phyloP scores from a whole-genome alignment of 108 stramenopile genomes.

The Fragilaria crotonensis region DNA sequence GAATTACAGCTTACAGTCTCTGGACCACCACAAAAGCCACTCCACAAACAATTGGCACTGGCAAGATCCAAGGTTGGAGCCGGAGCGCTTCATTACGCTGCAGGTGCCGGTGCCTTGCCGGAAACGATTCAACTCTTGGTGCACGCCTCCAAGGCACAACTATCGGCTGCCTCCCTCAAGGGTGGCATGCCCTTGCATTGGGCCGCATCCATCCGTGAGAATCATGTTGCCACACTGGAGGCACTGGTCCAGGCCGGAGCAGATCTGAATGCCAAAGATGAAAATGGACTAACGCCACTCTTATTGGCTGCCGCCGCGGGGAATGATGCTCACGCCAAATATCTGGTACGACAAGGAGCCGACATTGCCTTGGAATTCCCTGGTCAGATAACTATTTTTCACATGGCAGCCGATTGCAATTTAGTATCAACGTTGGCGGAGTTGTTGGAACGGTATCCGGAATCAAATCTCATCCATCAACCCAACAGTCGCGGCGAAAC shows the following conservation, averaged over 20 bases:
- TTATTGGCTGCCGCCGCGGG: conserved; percentile 16
- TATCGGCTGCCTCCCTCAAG: conserved; percentile 10
- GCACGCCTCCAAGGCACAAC: conserved; percentile 9
- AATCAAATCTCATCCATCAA: no score
- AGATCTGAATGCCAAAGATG: conserved; percentile 11
- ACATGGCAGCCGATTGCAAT: conserved; percentile 28
- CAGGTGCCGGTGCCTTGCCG: conserved; percentile 19
- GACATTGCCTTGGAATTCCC: conserved; percentile 2
- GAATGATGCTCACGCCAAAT: conserved; percentile 11
- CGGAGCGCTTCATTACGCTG: conserved; percentile 33
- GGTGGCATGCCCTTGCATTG: conserved; percentile 35
- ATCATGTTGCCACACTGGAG: conserved; percentile 15
- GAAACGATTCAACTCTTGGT: conserved; percentile 8
- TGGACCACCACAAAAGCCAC: not conserved
- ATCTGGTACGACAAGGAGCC: conserved; percentile 1
- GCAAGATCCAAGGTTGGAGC: conserved; percentile 28
- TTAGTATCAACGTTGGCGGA: conserved; percentile 10
- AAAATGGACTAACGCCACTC: conserved; percentile 9
- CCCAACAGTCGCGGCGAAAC: conserved; percentile 9
- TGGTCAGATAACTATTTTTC: conserved; percentile 8
- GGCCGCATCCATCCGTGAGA: conserved; percentile 11
- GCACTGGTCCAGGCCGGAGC: conserved; percentile 22
- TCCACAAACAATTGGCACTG: conserved; percentile 20
- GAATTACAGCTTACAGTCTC: not conserved
- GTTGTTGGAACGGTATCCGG: conserved; percentile 6